Percentiles rank a stretch among this genome's conserved stretches.
Evolutionary conservation across 257 asterid species (phyloP).

Genomic region (Solanum bukasovii): DNA sequence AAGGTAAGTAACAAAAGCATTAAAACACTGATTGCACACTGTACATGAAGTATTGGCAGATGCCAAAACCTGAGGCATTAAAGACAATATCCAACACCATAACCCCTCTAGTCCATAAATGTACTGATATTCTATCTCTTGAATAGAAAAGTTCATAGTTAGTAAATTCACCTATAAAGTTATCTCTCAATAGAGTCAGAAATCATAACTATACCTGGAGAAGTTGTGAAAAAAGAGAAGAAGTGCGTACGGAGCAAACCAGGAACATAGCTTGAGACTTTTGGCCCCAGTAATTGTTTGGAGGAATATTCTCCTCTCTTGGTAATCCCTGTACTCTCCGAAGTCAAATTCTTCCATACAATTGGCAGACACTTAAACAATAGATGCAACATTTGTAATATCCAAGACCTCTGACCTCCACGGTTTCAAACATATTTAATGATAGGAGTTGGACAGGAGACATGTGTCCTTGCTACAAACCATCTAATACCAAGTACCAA

Average conservation of each 20-base stretch:
- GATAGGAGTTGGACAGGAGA: conserved; percentile 10
- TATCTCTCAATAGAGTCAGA: not conserved
- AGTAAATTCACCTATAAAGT: not conserved
- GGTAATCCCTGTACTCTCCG: not conserved
- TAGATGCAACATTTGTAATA: conserved; percentile 1
- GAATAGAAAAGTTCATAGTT: not conserved
- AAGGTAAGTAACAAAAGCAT: not conserved
- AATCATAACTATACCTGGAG: not conserved
- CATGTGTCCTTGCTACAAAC: not conserved
- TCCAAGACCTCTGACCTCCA: not conserved
- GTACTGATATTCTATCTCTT: not conserved
- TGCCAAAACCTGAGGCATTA: not conserved
- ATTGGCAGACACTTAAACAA: not conserved
- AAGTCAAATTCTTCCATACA: not conserved
- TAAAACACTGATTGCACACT: not conserved
- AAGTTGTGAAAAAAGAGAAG: not conserved
- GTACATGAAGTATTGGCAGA: not conserved
- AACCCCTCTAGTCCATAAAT: not conserved
- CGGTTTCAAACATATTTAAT: not conserved
- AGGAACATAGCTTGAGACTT: not conserved
- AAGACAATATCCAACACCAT: not conserved
- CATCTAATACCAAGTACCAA: not conserved
- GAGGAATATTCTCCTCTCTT: not conserved
- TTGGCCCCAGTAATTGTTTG: not conserved
- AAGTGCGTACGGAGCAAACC: not conserved